These are phyloP conservation scores for Fusarium scirpi DNA, from an alignment of 2,329 filamentous ascomycete species.

Conservation along the genomic window DNA sequence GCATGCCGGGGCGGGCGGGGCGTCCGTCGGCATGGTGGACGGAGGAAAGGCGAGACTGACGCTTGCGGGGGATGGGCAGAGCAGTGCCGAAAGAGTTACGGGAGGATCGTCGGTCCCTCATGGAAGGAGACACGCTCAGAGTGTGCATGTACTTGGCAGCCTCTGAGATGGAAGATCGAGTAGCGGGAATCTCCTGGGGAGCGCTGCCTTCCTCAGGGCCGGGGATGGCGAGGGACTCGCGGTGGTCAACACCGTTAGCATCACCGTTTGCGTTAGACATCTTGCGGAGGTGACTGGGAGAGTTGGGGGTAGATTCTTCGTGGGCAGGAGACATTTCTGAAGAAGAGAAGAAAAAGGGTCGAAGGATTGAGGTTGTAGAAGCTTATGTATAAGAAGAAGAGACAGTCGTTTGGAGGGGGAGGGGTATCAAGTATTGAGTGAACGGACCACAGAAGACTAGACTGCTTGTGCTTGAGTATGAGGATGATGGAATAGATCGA, in stretches of 20 bases:
- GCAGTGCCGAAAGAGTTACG: slow-evolving; percentile 81
- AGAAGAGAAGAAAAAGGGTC: neutral
- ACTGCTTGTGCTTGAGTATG: slow-evolving; percentile 23
- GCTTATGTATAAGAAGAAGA: slow-evolving; percentile 27
- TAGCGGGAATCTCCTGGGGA: slow-evolving; percentile 77
- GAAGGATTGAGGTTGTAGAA: neutral
- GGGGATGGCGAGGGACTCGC: slow-evolving; percentile 46
- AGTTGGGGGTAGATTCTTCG: slow-evolving; percentile 57
- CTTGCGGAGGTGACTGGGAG: slow-evolving; percentile 38
- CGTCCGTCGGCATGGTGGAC: slow-evolving; percentile 62
- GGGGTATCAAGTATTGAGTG: slow-evolving; percentile 38
- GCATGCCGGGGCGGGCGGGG: slow-evolving; percentile 67
- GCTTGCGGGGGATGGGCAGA: slow-evolving; percentile 78
- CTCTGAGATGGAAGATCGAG: slow-evolving; percentile 76
- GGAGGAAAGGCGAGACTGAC: slow-evolving; percentile 75
- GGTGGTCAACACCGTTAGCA: slow-evolving; percentile 29
- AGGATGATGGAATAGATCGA: slow-evolving; percentile 17
- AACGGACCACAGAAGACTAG: slow-evolving; percentile 12
- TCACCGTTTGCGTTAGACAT: slow-evolving; percentile 27
- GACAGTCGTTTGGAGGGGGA: slow-evolving; percentile 14
- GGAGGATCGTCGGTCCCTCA: slow-evolving; percentile 74
- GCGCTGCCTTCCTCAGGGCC: slow-evolving; percentile 58
- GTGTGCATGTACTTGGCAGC: slow-evolving; percentile 78
- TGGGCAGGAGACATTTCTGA: slow-evolving; percentile 57
- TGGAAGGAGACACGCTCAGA: slow-evolving; percentile 74